Evolutionary conservation across 192 early-diverging fungal species (phyloP), one percentile per base, ranked within the genome.

Genomic region (Linnemannia schmuckeri): DNA sequence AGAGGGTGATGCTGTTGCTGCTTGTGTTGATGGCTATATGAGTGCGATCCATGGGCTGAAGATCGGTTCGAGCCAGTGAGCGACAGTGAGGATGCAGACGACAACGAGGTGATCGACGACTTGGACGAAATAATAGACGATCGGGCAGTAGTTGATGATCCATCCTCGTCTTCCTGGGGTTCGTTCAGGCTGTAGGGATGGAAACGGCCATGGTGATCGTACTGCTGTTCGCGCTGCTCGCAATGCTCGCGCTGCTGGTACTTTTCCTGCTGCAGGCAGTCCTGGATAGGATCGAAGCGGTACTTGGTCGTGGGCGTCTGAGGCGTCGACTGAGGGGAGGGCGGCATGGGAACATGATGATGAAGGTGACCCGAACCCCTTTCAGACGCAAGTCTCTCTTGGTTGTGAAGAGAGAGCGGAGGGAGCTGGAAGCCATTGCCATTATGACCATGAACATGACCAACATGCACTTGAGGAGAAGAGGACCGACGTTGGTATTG

Each of bases 281-380:
- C 85, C 13, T 87, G 85, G 47, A 87, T 81, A 6, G 85, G 85
- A 30, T 87, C 85, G 63, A 87, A 87, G 0, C 85, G 85, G 68
- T 87, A 75, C 44, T 81, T 81, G 8, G 61, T 30, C n/a, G 85
- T 87, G 4, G 85, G 85, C 13, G 85, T 87, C 27, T 87, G 85
- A 15, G 85, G 85, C 44, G 85, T 81, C 18, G 85, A 87, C 72
- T 81, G 85, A 22, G 85, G 85, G 44, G 80, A 87, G 13, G 80
- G 80, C 33, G 83, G 76, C 18, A 75, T 70, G 37, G 70, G 30
- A 15, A 17, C 70, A 22, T 46, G 33, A 4, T 30, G 70, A 13
- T 72, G 70, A 40, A 22, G 49, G 37, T 49, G 40, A 7, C 63
- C 47, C 41, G 52, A 42, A 33, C 68, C 3, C 38, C 57, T 75